These are phyloP conservation scores for Populus hybrid DNA, from an alignment of 441 rosid genomes.

Conservation along the genomic window DNA sequence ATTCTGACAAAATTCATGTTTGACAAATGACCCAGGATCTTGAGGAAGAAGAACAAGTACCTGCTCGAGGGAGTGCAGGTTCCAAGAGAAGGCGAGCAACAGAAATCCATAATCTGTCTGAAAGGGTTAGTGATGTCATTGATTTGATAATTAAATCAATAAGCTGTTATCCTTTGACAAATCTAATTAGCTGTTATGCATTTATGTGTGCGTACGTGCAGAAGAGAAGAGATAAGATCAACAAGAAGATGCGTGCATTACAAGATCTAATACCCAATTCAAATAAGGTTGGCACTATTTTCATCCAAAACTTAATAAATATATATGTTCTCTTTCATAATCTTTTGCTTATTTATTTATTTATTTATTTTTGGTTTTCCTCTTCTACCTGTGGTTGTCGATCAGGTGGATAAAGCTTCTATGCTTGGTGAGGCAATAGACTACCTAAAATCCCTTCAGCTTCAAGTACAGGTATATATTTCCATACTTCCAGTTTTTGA, in stretches of 20 bases:
- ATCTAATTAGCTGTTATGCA: not conserved
- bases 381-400: not conserved
- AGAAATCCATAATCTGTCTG: conserved; percentile 63
- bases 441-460: conserved; percentile 65
- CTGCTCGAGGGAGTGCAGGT: conserved; percentile 21
- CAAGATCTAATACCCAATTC: conserved; percentile 82
- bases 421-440: conserved; percentile 74
- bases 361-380: not conserved
- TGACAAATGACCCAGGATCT: conserved; percentile 32
- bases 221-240: conserved; percentile 80
- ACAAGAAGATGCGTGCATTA: conserved; percentile 82
- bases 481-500: not conserved
- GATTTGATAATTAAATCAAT: not conserved
- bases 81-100: conserved; percentile 53
- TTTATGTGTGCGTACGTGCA: conserved; percentile 18
- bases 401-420: conserved; percentile 63
- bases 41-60: conserved; percentile 39
- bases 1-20: conserved; percentile 2
- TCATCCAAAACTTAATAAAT: not conserved
- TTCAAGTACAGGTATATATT: conserved; percentile 59
- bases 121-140: conserved; percentile 39
- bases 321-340: too few relatives aligned
- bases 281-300: conserved; percentile 44
- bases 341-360: not conserved
- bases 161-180: not conserved